Evolutionary conservation across 1,139 yeast species (phyloP), one percentile per base, ranked within the genome.

Genomic region (Candida sp.): DNA sequence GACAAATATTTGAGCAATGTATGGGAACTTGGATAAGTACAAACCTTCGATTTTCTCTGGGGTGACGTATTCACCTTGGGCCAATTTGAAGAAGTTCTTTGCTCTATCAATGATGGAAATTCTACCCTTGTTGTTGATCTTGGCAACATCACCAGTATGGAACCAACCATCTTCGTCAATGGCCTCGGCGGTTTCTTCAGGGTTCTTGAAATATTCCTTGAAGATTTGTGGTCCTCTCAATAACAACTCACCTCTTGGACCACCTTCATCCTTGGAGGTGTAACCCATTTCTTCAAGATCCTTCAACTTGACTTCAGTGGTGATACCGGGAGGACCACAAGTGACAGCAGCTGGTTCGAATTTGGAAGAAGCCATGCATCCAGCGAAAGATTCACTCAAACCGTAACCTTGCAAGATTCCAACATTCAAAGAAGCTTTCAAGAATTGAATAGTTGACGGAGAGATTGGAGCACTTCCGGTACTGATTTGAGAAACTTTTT

Each of bases 141-240:
- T 58, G 8, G 75, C 79, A 44, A 76, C 66, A 58, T 76, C 80
- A 17, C 80, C 80, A 28, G 78, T 70, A 41, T 60, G 59, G 54
- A 72, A 69, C 79, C 80, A 76, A 17, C 80, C 92, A 26, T 87
- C 87, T 39, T 73, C 67, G 58, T 84, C 88, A 48, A 85, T 62
- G 3, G 83, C 70, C 54, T 72, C 71, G 2, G 56, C 63, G 5
- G 80, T 73, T 58, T 73, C 78, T 54, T 70, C 76, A 1, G 69
- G 70, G 55, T 74, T 68, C 56, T 73, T 73, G 58, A 61, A 76
- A 52, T 76, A 76, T 39, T 68, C 69, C 22, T 51, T 48, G 54
- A 74, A 75, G 42, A 73, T 70, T 56, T 76, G 80, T 25, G 71
- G 69, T 5, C 80, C 77, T 52, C 80, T 65, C 35, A 76, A 58